Conservation (phyloP, 257 asterid genomes). For the Fraxinus excelsior region DNA sequence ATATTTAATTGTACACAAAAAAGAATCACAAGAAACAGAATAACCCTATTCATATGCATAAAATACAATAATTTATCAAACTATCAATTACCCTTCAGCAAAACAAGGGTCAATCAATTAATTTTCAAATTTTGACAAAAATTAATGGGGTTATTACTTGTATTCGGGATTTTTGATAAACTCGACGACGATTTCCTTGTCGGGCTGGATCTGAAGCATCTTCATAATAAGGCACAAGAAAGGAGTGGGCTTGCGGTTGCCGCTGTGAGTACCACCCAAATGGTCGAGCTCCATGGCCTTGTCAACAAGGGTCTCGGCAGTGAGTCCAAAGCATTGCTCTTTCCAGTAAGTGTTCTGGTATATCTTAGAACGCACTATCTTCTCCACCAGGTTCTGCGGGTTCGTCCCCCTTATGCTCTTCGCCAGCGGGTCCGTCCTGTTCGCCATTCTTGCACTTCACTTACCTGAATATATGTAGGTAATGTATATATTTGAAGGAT, state of each 20-base stretch:
- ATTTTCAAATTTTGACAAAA: background rate
- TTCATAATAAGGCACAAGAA: conserved; percentile 86
- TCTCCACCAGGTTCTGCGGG: conserved; percentile 93
- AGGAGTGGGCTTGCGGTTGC: conserved; percentile 82
- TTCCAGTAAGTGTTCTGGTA: conserved; percentile 89
- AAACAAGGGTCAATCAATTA: background rate
- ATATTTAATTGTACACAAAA: background rate
- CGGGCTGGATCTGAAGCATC: conserved; percentile 99
- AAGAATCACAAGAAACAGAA: background rate
- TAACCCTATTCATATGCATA: background rate
- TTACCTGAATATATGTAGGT: background rate
- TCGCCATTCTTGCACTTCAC: conserved; percentile 56
- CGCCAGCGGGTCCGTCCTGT: conserved; percentile 89
- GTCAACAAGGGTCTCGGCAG: conserved; percentile 97
- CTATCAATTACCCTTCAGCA: background rate
- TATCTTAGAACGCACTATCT: conserved; percentile 79
- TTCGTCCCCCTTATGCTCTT: conserved; percentile 91
- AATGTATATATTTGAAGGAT: background rate
- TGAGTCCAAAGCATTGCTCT: conserved; percentile 92
- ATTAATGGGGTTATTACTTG: conserved; percentile 43
- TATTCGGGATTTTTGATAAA: conserved; percentile 92
- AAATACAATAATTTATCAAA: background rate
- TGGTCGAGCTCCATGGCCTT: conserved; percentile 99
- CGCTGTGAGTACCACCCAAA: conserved; percentile 85
- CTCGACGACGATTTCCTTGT: conserved; percentile 93